Evolutionary conservation across 2,329 filamentous ascomycete genomes (phyloP).

Genomic region (Thelonectria blattea): DNA sequence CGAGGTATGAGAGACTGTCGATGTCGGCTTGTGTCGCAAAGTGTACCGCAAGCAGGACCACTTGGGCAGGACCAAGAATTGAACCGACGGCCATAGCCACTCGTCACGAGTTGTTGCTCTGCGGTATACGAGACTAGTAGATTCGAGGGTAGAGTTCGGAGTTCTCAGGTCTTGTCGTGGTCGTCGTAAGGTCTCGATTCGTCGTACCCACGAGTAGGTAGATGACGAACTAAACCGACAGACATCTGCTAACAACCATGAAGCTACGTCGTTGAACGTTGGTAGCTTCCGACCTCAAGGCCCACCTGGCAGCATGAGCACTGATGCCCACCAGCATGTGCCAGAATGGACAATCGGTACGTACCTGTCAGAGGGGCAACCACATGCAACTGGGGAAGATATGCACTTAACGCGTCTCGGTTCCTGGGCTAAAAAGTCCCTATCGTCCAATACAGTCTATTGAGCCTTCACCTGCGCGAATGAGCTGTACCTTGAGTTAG

Average conservation of each 20-base stretch:
- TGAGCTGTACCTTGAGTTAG: constrained; percentile 24
- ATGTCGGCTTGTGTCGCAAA: constrained; percentile 71
- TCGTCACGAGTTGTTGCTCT: not conserved
- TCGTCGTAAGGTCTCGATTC: not conserved
- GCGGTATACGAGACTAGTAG: not conserved
- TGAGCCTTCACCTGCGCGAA: too few relatives aligned
- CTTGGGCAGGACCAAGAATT: constrained; percentile 68
- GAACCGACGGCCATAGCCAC: constrained; percentile 33
- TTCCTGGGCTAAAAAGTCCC: not conserved
- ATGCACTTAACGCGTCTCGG: constrained; percentile 15
- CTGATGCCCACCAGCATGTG: not conserved
- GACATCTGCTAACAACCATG: not conserved
- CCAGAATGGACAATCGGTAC: not conserved
- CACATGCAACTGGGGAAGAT: not conserved
- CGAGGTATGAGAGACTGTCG: constrained; percentile 64
- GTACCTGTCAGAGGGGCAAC: not conserved
- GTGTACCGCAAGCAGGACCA: constrained; percentile 75
- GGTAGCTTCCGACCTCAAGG: constrained; percentile 2
- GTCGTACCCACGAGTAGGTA: not conserved
- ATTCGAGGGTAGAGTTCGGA: not conserved
- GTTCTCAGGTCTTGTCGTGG: not conserved
- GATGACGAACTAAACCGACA: constrained; percentile 8
- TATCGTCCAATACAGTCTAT: constrained; percentile 2
- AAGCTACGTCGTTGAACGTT: constrained; percentile 8
- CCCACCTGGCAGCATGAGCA: not conserved